These are phyloP conservation scores for Cicer pinnatifidum DNA, from an alignment of 306 rosid genomes.

Conservation along the genomic window DNA sequence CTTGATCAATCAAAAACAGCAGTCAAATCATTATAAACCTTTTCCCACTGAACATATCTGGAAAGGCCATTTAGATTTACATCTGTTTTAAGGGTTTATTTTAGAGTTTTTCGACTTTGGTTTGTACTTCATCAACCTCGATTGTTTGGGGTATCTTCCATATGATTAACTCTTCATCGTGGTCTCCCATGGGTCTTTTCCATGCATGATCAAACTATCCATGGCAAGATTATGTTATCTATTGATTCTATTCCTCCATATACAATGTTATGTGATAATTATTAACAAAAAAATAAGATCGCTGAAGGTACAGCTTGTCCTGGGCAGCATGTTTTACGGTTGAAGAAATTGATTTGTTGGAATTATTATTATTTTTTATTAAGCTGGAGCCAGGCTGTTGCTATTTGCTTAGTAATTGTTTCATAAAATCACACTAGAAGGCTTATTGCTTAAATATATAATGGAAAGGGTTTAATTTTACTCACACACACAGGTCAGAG, in stretches of 20 bases:
- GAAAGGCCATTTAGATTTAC: neutral
- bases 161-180: neutral
- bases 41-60: neutral
- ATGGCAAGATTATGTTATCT: neutral
- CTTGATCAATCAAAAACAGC: neutral
- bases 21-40: neutral
- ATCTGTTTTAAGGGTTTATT: neutral
- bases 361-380: neutral
- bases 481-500: neutral
- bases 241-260: neutral
- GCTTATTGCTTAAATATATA: neutral
- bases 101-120: neutral
- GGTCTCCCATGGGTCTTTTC: neutral
- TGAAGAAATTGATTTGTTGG: neutral
- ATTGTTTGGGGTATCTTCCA: neutral
- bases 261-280: neutral
- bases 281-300: neutral
- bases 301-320: neutral
- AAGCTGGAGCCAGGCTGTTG: neutral
- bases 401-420: neutral
- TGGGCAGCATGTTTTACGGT: slow-evolving; percentile 11
- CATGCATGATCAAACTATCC: neutral
- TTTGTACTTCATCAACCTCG: neutral
- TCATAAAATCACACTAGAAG: neutral
- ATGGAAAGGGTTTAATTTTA: neutral